phyloP scores from a whole-genome alignment of 2,329 filamentous ascomycete genomes.

The Thelonectria olida region DNA sequence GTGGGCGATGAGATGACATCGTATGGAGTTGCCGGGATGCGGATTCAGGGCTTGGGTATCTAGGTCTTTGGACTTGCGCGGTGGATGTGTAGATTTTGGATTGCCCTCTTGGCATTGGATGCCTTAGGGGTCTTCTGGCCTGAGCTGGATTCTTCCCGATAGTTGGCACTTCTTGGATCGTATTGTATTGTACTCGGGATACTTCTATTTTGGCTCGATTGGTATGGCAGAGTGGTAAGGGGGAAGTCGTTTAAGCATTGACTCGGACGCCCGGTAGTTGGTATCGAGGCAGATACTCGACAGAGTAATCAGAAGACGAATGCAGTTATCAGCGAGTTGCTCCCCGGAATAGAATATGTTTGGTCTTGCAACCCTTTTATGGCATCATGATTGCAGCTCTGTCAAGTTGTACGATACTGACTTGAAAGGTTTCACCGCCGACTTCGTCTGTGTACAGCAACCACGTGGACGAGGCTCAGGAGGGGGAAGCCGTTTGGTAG shows the following conservation, averaged over 20 bases:
- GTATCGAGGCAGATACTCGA: too few species aligned
- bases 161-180: too few species aligned
- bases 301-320: background rate
- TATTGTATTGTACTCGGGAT: too few species aligned
- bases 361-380: background rate
- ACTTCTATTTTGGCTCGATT: too few species aligned
- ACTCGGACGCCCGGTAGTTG: too few species aligned
- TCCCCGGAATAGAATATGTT: background rate
- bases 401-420: background rate
- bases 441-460: background rate
- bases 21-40: conserved; percentile 44
- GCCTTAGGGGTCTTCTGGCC: too few species aligned
- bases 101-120: background rate
- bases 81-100: background rate
- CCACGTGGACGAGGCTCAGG: background rate
- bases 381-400: background rate
- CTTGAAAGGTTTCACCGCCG: background rate
- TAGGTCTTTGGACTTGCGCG: conserved; percentile 15
- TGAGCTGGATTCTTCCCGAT: too few species aligned
- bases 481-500: background rate
- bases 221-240: too few species aligned
- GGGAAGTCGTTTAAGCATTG: too few species aligned
- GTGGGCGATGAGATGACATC: conserved; percentile 44
- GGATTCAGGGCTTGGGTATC: conserved; percentile 46
- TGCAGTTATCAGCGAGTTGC: background rate